Conservation (phyloP, 495 filamentous ascomycete genomes). For the Staphylotrichum tortipilum region DNA sequence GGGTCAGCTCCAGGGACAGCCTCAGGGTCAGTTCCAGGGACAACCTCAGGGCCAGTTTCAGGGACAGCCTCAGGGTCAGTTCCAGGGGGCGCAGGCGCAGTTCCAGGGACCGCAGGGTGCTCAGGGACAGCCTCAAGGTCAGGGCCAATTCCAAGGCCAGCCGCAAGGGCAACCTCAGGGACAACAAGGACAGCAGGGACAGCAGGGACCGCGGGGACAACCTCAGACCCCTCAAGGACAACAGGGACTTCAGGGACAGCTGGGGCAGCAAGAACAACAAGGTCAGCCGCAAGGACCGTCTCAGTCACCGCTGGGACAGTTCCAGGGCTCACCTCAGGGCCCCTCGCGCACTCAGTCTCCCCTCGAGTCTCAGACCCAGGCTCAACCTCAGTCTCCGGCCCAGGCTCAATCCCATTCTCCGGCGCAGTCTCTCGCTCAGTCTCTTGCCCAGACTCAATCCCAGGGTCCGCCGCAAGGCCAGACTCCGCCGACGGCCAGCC, state of each 20-base stretch:
- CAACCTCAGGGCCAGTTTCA: slow-evolving; percentile 2
- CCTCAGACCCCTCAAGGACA: too few relatives aligned
- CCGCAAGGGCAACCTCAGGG: not conserved
- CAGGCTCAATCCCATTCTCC: slow-evolving; percentile 3
- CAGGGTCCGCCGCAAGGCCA: not conserved
- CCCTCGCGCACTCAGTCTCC: too few relatives aligned
- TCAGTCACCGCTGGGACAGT: too few relatives aligned
- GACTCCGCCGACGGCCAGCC: not conserved
- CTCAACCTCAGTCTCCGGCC: not conserved
- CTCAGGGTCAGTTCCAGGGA: slow-evolving; percentile 4
- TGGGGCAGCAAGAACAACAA: too few relatives aligned
- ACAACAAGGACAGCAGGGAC: not conserved
- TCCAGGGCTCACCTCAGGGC: too few relatives aligned
- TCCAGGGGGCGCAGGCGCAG: not conserved
- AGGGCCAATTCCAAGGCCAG: not conserved
- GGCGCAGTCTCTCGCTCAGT: too few relatives aligned
- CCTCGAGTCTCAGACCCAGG: not conserved
- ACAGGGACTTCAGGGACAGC: too few relatives aligned
- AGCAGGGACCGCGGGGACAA: too few relatives aligned
- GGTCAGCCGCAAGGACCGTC: too few relatives aligned
- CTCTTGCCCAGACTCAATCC: not conserved
- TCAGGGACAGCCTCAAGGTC: slow-evolving; percentile 9
- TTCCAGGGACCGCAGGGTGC: too few relatives aligned
- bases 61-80: not conserved
- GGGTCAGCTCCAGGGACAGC: slow-evolving; percentile 2